Evolutionary conservation across 2,329 filamentous ascomycete species (phyloP).

Genomic region (Pestalotiopsis sp.): DNA sequence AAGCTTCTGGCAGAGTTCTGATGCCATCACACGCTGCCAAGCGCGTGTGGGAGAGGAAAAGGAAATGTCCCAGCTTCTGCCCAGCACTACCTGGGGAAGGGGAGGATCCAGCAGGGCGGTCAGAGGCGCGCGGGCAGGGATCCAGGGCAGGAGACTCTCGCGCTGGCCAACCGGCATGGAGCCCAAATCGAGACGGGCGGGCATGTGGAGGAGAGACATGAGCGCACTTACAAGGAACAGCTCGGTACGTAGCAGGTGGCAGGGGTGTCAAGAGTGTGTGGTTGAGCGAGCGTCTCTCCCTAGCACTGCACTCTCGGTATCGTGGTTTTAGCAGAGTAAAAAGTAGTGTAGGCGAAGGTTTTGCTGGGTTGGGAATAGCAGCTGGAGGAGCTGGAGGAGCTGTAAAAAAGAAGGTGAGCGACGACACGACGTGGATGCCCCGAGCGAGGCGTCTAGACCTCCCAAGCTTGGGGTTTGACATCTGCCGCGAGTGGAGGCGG

Average conservation of each 20-base stretch:
- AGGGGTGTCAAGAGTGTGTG: background rate
- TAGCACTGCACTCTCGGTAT: background rate
- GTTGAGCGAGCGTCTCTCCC: background rate
- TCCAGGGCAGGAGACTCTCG: background rate
- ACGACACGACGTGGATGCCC: background rate
- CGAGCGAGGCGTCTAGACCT: background rate
- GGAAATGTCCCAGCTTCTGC: background rate
- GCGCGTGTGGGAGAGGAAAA: background rate
- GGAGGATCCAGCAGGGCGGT: slow-evolving; percentile 9
- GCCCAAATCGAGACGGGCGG: background rate
- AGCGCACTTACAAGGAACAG: background rate
- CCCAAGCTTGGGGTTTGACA: background rate
- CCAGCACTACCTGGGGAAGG: background rate
- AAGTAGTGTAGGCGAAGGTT: background rate
- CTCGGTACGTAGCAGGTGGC: background rate
- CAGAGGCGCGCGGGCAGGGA: background rate
- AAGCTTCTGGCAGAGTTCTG: slow-evolving; percentile 5
- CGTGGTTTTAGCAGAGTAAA: background rate
- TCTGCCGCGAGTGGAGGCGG: background rate
- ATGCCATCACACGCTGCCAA: slow-evolving; percentile 4
- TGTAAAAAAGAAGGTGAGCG: background rate
- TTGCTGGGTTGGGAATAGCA: background rate
- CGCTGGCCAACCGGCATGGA: background rate
- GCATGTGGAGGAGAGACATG: background rate
- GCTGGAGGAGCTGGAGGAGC: background rate